These are phyloP conservation scores for Amanita molliuscula DNA, from an alignment of 768 basidiomycete genomes.

Conservation along the genomic window DNA sequence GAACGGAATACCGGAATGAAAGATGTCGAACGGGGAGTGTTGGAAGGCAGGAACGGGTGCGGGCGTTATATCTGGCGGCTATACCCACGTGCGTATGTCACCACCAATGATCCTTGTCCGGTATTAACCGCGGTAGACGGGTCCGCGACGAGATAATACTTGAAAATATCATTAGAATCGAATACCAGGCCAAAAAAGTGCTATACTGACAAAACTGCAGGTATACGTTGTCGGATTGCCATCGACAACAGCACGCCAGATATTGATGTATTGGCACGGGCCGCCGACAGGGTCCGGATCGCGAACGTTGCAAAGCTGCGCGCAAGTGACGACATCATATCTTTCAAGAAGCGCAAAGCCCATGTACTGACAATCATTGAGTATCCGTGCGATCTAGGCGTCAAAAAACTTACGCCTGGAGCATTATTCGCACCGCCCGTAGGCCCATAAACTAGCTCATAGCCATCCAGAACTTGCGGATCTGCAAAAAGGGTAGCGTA, in stretches of 20 bases:
- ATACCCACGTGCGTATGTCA: constrained; percentile 39
- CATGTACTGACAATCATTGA: constrained; percentile 30
- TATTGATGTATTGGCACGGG: constrained; percentile 41
- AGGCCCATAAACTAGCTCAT: constrained; percentile 35
- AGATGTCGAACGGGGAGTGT: neutral
- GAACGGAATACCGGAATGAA: no score
- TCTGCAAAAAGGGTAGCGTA: constrained; percentile 27
- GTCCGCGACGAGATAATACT: constrained; percentile 37
- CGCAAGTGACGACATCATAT: constrained; percentile 37
- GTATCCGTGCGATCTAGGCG: neutral
- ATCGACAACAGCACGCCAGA: constrained; percentile 39
- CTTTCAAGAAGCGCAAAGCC: constrained; percentile 37
- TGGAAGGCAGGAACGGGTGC: constrained; percentile 1
- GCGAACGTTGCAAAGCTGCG: constrained; percentile 32
- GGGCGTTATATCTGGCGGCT: constrained; percentile 22
- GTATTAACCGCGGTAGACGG: constrained; percentile 34
- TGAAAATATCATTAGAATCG: neutral
- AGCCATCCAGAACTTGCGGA: constrained; percentile 31
- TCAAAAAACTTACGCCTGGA: constrained; percentile 22
- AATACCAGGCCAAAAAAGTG: neutral
- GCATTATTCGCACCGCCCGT: constrained; percentile 36
- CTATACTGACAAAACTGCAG: constrained; percentile 32
- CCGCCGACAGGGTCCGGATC: constrained; percentile 31
- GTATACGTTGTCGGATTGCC: constrained; percentile 38
- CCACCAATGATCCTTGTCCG: constrained; percentile 33